Evolutionary conservation across 2,329 filamentous ascomycete species (phyloP), one percentile per base, ranked within the genome.

Genomic region (Zymoseptoria brevis): DNA sequence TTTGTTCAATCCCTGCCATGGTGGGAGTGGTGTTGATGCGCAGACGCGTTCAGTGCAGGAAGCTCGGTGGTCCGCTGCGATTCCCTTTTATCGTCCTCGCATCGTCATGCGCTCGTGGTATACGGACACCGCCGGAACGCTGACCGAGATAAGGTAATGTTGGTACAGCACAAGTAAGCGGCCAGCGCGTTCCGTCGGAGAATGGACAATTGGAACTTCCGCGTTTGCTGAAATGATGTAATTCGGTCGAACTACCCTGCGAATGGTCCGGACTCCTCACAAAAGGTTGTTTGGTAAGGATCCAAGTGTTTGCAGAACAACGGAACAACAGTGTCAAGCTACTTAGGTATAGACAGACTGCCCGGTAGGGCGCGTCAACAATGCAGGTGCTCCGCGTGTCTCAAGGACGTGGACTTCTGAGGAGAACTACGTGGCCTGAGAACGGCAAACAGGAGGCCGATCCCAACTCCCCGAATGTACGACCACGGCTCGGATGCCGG

Each of bases 1-100:
- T 82, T 78, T 95, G 90, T 79, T 99, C 94, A 80, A 97, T 95
- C 72, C 89, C 90, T 61, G 90, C 91, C 92, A 96, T 96, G 53
- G 51, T 55, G 35, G 52, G 48, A 45, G 16, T 45, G 35, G 35
- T 45, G 16, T 16, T 45, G 35, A 45, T 45, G 35, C 26, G 26
- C 7, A 8, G 26, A 29, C 26, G 8, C 26, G 26, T 29, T 29
- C 26, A 29, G 13, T 16, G 35, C 8, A 45, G 35, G 13, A 45
- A 45, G 35, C 35, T 45, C 35, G 35, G 13, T 45, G 35, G 35
- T 45, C 35, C 13, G 35, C 13, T 45, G 35, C 13, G 35, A 45
- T 45, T 7, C 16, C 35, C 16, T 16, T 45, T 45, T 45, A 45
- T 45, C 35, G 16, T n/a, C 13, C 13, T 45, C 35, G 13, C 35